phyloP scores from a whole-genome alignment of 140 eudicot species.

The Anethum foeniculum region DNA sequence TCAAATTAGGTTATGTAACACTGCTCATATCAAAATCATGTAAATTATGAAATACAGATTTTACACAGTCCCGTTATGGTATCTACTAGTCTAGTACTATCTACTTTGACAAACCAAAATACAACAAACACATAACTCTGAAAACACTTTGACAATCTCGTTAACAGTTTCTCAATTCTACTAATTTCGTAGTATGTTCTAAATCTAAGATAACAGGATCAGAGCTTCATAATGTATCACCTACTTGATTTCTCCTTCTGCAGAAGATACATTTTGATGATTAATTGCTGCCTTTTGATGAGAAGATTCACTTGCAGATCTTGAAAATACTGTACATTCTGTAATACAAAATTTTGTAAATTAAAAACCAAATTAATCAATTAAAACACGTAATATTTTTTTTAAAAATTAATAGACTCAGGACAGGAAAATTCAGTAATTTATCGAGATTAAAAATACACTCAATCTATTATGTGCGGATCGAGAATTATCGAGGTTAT shows the following conservation, averaged over 20 bases:
- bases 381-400: too few species aligned
- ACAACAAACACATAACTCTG: neutral
- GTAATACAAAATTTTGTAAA: neutral
- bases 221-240: neutral
- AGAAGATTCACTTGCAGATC: slow-evolving; percentile 22
- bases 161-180: neutral
- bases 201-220: neutral
- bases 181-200: neutral
- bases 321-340: slow-evolving; percentile 20
- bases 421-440: neutral
- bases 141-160: neutral
- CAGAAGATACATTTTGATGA: neutral
- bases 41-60: neutral
- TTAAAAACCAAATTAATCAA: neutral
- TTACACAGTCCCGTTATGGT: neutral
- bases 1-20: too few species aligned
- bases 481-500: neutral
- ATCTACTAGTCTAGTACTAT: neutral
- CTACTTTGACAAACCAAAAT: neutral
- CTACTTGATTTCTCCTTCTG: slow-evolving; percentile 11
- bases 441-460: neutral
- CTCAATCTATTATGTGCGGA: neutral
- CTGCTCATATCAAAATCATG: neutral
- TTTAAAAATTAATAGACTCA: neutral
- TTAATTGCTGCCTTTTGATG: slow-evolving; percentile 4